These are phyloP conservation scores for Fraxinus velutina DNA, from an alignment of 305 asterid genomes.

Conservation along the genomic window DNA sequence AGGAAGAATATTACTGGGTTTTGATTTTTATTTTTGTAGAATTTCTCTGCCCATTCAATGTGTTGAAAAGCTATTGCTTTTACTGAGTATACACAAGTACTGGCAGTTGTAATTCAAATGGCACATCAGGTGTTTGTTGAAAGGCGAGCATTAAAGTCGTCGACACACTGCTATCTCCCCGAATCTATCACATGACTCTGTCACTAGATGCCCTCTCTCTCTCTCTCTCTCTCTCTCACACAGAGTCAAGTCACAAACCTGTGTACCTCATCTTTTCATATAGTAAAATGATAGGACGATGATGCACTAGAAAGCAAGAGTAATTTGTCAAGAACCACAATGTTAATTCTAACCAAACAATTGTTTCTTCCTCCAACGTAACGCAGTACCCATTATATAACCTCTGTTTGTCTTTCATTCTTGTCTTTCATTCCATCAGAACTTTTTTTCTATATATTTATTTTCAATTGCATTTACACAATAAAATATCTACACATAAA, in stretches of 20 bases:
- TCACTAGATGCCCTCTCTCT: constrained; percentile 23
- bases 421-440: neutral
- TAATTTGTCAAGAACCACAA: neutral
- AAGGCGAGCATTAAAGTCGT: constrained; percentile 4
- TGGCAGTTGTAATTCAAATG: constrained; percentile 6
- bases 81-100: neutral
- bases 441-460: too few relatives aligned
- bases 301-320: neutral
- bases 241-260: neutral
- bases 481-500: too few relatives aligned
- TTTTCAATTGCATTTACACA: too few relatives aligned
- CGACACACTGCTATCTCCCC: constrained; percentile 7
- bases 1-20: neutral
- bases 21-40: neutral
- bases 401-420: neutral
- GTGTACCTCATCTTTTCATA: neutral
- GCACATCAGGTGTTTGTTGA: constrained; percentile 6
- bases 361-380: neutral
- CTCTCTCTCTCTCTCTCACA: neutral
- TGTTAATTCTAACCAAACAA: neutral
- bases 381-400: neutral
- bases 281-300: neutral
- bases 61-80: neutral
- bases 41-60: neutral
- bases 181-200: constrained; percentile 19